Evolutionary conservation across 139 green algal species (phyloP).

Genomic region (Chlorella sp.): DNA sequence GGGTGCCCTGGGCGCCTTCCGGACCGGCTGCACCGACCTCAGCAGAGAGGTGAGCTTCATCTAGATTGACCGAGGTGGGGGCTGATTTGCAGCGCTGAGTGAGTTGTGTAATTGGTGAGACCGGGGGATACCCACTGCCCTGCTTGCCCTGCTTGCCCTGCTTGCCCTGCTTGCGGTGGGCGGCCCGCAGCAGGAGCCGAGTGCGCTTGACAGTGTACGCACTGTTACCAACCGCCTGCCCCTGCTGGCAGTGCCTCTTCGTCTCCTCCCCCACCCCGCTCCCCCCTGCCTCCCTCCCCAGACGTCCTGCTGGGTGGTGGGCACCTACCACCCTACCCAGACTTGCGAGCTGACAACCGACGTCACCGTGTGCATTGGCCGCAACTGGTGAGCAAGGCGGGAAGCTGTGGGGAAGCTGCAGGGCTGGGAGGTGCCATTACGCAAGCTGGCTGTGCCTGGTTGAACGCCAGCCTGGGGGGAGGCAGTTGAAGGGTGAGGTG

Average conservation of each 20-base stretch:
- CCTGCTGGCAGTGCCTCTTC: neutral
- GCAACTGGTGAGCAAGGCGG: constrained; percentile 31
- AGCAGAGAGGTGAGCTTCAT: neutral
- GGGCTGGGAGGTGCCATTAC: neutral
- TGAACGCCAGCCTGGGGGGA: neutral
- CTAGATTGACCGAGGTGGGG: neutral
- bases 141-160: too few species aligned
- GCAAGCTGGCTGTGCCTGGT: neutral
- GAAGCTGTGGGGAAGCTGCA: neutral
- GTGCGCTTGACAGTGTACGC: too few species aligned
- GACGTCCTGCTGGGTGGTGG: constrained; percentile 25
- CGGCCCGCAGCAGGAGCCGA: too few species aligned
- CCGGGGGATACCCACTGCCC: neutral
- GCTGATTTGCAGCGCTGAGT: neutral
- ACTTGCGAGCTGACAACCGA: constrained; percentile 25
- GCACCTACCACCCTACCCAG: constrained; percentile 10
- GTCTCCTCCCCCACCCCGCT: neutral
- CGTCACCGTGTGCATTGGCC: constrained; percentile 1
- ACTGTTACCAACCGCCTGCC: neutral
- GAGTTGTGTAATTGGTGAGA: neutral
- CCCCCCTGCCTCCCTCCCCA: neutral
- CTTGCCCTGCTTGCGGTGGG: too few species aligned
- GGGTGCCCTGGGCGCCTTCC: neutral
- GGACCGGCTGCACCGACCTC: constrained; percentile 31
- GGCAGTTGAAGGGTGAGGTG: neutral